Conservation (phyloP, 2,329 filamentous ascomycete species). For the Exophiala calicioides region DNA sequence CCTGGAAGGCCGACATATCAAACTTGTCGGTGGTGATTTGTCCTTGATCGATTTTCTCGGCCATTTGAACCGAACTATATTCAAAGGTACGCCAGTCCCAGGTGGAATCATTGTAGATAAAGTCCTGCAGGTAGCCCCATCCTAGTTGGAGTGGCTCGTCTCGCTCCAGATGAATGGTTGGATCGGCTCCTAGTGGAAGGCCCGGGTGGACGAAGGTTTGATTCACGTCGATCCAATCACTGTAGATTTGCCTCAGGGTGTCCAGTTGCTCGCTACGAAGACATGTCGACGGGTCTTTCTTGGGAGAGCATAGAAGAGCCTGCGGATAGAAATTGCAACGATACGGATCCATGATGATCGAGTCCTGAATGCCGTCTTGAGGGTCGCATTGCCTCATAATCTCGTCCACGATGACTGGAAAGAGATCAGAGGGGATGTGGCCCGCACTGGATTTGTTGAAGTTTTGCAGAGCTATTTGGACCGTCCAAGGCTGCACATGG, state of each 20-base stretch:
- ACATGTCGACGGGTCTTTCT: no score
- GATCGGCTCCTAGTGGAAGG: neutral
- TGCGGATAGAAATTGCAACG: no score
- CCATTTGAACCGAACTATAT: constrained; percentile 30
- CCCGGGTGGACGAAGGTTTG: neutral
- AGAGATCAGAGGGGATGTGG: no score
- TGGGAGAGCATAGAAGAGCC: neutral
- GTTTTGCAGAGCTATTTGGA: no score
- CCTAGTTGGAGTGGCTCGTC: neutral
- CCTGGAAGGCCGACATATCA: constrained; percentile 50
- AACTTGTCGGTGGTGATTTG: constrained; percentile 49
- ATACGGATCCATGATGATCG: no score
- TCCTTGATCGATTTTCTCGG: constrained; percentile 39
- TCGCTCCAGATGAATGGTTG: neutral
- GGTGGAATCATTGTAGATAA: constrained; percentile 42
- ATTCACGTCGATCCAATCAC: constrained; percentile 4
- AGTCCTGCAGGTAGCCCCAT: constrained; percentile 48
- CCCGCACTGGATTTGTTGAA: no score
- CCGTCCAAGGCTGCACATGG: no score
- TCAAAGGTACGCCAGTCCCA: constrained; percentile 33
- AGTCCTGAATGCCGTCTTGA: no score
- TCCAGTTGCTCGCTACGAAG: no score
- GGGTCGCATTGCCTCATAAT: no score
- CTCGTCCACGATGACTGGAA: no score
- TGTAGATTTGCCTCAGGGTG: neutral